Evolutionary conservation across 179 eudicot genomes (phyloP), one percentile per base, ranked within the genome.

Genomic region (Beta macrorhiza): DNA sequence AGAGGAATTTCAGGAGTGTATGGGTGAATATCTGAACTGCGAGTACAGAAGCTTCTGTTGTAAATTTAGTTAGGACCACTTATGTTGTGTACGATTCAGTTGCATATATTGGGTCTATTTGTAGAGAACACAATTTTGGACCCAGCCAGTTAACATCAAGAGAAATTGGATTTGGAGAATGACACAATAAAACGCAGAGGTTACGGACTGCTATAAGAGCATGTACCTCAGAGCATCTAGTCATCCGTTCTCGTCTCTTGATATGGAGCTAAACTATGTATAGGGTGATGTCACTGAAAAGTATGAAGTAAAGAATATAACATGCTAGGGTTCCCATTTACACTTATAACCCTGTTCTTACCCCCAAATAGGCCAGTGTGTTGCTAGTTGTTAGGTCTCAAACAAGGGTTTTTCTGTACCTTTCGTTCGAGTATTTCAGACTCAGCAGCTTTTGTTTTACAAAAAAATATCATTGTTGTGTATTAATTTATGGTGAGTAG

Each of bases 101-200:
- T 84, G 87, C 82, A 77, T 74, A 73, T 84, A 78, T 68, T 72
- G 55, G 87, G 73, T 82, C 45, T 64, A 64, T 29, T 11, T 63
- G 80, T 79, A 75, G 83, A 82, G 83, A 85, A 76, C 83, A 71
- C 83, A 76, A 82, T 85, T 85, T 85, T 85, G 87, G 67, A 85
- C 74, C 87, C 79, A 78, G 72, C 75, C 45, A 61, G 42, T 74
- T 52, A 25, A 62, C 63, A 78, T 75, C 78, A 74, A n/a, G 72
- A 57, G 73, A 32, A 67, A 47, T 17, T 49, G 55, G 76, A 64
- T 59, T 37, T 13, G 7, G 56, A 51, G 67, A 68, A 42, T 71
- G 32, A 37, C 55, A 73, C 37, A n/a, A 58, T 32, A 84, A 64
- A 78, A 58, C 61, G 19, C 65, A 65, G 82, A 82, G 87, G 65